Base-by-base conservation (phyloP, 2,329 filamentous ascomycete species). In the Fusarium heterosporum region DNA sequence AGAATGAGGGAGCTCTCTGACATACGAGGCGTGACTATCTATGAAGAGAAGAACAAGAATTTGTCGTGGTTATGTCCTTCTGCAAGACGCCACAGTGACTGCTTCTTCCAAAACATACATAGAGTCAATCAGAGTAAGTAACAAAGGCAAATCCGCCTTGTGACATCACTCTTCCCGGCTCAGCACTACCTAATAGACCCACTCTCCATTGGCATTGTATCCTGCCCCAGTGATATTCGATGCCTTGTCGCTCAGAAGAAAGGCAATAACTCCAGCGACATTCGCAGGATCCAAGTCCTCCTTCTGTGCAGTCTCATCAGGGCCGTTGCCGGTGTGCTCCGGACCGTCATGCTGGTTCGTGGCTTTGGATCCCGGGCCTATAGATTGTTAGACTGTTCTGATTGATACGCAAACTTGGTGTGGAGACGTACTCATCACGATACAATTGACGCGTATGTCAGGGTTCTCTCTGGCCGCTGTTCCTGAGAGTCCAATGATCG, bases 201-300 rank as follows among this genome's bases (percentile, higher is more conserved):
- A 74, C 11, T 78, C 80, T 14, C 80, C 80, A 51, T 82, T 80
- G 2, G 82, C 78, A 16, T 75, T 76, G 28, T 82, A 81, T 22
- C 71, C 60, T 6, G 65, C 68, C 0, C 73, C 74, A 4, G 68
- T 75, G 1, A 74, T 65, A 38, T 72, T 74, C 0, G 61, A 66
- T 2, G 70, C 57, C 8, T 72, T 65, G 13, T 70, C 64, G 3
- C 73, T 72, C 0, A 76, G 61, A 9, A 77, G 25, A 29, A 76
- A 70, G 0, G 54, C 61, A 11, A 72, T 70, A 1, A 70, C 59
- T 1, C 47, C 48, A 5, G 69, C 66, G 8, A 70, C 46, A 1
- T 72, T 61, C 2, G 53, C 22, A 1, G 66, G 53, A 1, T 64
- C 55, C 0, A 52, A 68, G 3, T 56, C 49, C n/a, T 68, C 51